Evolutionary conservation across 768 basidiomycete species (phyloP).

Genomic region (Termitomyces sp.): DNA sequence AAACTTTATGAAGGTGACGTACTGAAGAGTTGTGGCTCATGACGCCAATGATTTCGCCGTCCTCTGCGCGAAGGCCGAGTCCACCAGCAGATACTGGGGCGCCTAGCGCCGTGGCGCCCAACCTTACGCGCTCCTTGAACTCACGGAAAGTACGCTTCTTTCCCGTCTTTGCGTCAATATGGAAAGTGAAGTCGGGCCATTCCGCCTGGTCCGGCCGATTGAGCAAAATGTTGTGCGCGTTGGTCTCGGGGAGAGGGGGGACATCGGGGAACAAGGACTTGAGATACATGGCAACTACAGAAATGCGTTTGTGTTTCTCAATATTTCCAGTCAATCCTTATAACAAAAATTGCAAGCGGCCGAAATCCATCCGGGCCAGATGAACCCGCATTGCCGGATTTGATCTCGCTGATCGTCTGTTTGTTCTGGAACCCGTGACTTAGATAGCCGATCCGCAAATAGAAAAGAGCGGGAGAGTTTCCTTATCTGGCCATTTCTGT

Average conservation of each 20-base stretch:
- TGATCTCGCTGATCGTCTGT: background rate
- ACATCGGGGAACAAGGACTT: slow-evolving; percentile 57
- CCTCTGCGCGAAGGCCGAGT: slow-evolving; percentile 45
- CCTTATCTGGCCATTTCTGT: background rate
- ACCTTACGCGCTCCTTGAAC: slow-evolving; percentile 48
- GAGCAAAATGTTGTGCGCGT: slow-evolving; percentile 56
- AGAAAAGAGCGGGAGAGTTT: background rate
- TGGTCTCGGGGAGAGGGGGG: slow-evolving; percentile 47
- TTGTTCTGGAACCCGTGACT: background rate
- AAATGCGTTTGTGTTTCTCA: background rate
- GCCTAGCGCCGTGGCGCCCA: slow-evolving; percentile 58
- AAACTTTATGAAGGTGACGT: slow-evolving; percentile 21
- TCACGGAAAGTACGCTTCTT: slow-evolving; percentile 44
- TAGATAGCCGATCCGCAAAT: background rate
- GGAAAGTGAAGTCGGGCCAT: slow-evolving; percentile 55
- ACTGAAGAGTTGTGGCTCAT: slow-evolving; percentile 71
- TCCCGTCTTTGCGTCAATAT: slow-evolving; percentile 57
- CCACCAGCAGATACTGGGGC: slow-evolving; percentile 50
- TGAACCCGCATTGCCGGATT: slow-evolving; percentile 9
- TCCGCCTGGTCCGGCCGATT: slow-evolving; percentile 50
- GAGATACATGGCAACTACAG: slow-evolving; percentile 42
- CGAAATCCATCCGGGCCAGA: background rate
- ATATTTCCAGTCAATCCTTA: slow-evolving; percentile 2
- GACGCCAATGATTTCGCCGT: slow-evolving; percentile 64
- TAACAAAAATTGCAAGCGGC: slow-evolving; percentile 3